phyloP scores from a whole-genome alignment of 441 rosid genomes.

The Aquilaria agallochum region DNA sequence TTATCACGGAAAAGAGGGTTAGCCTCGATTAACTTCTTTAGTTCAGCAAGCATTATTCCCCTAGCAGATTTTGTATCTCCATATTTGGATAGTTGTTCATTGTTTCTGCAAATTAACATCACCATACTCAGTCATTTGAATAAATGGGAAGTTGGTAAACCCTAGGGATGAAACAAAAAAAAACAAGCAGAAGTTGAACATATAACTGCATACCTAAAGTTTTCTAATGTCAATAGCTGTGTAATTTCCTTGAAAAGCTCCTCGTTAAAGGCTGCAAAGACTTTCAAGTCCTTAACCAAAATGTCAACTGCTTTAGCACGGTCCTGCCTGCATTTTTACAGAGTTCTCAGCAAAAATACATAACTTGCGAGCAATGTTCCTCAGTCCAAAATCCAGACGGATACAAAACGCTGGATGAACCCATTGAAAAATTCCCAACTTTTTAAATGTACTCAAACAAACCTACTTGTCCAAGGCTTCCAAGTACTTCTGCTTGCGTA shows the following conservation, averaged over 20 bases:
- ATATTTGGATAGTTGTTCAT: constrained; percentile 75
- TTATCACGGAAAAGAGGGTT: constrained; percentile 86
- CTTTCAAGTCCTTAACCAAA: constrained; percentile 80
- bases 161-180: neutral
- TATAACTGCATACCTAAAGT: constrained; percentile 48
- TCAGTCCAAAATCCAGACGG: too few species aligned
- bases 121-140: constrained; percentile 6
- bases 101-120: constrained; percentile 46
- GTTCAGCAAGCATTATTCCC: constrained; percentile 70
- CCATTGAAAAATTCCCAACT: neutral
- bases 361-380: neutral
- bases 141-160: neutral
- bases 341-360: neutral
- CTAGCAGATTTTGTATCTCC: constrained; percentile 83
- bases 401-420: too few species aligned
- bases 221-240: constrained; percentile 66
- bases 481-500: constrained; percentile 80
- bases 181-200: neutral
- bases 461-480: constrained; percentile 80
- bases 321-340: constrained; percentile 43
- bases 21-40: constrained; percentile 81
- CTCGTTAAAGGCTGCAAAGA: constrained; percentile 69
- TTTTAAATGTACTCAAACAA: constrained; percentile 7
- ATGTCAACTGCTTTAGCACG: constrained; percentile 74
- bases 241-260: constrained; percentile 86